These are phyloP conservation scores for Pisolithus orientalis DNA, from an alignment of 768 basidiomycete species.

Conservation along the genomic window DNA sequence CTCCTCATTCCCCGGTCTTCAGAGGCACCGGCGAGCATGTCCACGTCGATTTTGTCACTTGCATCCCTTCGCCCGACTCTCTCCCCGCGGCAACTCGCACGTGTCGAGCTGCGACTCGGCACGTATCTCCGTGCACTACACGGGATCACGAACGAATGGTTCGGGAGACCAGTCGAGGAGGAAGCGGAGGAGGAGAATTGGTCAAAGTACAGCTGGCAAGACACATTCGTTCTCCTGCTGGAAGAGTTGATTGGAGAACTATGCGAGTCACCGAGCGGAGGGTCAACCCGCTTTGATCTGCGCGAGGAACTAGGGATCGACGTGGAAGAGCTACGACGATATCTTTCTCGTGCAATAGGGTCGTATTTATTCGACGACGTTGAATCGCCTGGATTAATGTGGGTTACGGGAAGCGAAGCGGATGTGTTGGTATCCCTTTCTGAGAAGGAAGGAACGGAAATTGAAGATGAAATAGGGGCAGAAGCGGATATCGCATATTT, in stretches of 20 bases:
- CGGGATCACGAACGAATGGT: conserved; percentile 72
- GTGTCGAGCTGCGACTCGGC: conserved; percentile 59
- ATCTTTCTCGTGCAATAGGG: conserved; percentile 64
- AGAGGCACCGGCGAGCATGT: conserved; percentile 18
- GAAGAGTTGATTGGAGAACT: conserved; percentile 50
- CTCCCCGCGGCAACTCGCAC: conserved; percentile 33
- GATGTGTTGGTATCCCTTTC: conserved; percentile 48
- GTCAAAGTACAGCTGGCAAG: conserved; percentile 62
- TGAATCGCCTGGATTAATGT: conserved; percentile 61
- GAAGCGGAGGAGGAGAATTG: conserved; percentile 18
- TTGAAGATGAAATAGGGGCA: conserved; percentile 6
- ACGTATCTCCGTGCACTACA: conserved; percentile 59
- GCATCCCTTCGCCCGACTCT: conserved; percentile 30
- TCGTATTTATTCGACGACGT: conserved; percentile 75
- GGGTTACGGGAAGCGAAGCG: conserved; percentile 54
- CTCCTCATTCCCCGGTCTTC: conserved; percentile 32
- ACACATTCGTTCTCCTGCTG: conserved; percentile 56
- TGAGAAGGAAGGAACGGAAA: conserved; percentile 2
- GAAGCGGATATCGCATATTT: conserved; percentile 28
- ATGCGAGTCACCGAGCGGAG: conserved; percentile 17
- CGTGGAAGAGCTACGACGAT: conserved; percentile 39
- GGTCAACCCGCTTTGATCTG: conserved; percentile 7
- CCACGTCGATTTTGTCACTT: conserved; percentile 23
- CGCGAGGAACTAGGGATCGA: conserved; percentile 12
- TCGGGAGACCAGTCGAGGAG: conserved; percentile 42